Base-by-base conservation (phyloP, 257 asterid genomes). In the Linaria vulgaris region DNA sequence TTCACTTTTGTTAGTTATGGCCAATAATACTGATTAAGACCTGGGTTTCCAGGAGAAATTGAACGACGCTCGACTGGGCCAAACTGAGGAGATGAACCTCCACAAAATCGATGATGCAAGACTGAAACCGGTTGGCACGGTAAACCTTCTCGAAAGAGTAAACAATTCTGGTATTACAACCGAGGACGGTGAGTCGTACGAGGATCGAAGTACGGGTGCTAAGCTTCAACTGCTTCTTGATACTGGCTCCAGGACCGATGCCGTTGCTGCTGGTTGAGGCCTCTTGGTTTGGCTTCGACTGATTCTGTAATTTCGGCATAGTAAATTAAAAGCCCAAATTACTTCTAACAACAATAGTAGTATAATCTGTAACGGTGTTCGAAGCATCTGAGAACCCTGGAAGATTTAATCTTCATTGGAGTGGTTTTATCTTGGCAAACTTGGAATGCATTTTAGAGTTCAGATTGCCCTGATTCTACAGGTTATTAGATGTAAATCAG, bases 241-340 rank as follows among this genome's bases (percentile, higher is more conserved):
- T 59, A 51, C 79, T 12, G 84, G 77, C 65, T 84, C 91, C 57
- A 72, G 90, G 68, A 71, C 87, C 0, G 97, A 90, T 73, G 95
- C 95, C 20, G 99, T 94, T 21, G 97, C 90, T 9, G 97, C 99
- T 38, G 72, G 94, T 56, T 94, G 83, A 91, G 34, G n/a, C n/a
- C n/a, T n/a, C n/a, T n/a, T 34, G 10, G 1, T 34, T 34, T 34
- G 41, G 41, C 17, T n/a, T n/a, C n/a, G n/a, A n/a, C n/a, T n/a
- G n/a, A n/a, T n/a, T n/a, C n/a, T 54, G 91, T 77, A 68, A 80
- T 78, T 77, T 86, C 84, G 95, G 89, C 94, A 71, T 83, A 83
- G n/a, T n/a, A n/a, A n/a, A n/a, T n/a, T n/a, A n/a, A n/a, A n/a
- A n/a, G n/a, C n/a, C n/a, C n/a, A n/a, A n/a, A 81, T 82, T 80